Base-by-base conservation (phyloP, 345 rosid species). In the Moricandia arvensis region DNA sequence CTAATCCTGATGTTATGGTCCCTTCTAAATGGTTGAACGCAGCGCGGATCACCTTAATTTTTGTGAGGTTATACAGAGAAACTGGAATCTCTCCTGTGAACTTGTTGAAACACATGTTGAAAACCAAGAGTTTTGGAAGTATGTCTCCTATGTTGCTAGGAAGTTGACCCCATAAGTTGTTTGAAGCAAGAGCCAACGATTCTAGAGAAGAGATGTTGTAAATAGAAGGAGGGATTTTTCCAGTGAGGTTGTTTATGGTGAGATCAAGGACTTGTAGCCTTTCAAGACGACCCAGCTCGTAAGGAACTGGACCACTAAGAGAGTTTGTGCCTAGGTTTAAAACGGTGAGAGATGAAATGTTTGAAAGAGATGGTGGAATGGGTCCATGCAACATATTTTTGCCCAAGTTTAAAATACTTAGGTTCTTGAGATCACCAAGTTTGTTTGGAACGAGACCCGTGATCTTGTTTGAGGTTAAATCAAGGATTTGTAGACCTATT, bases 131-230 rank as follows among this genome's bases (percentile, higher is more conserved):
- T 61, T 85, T 85, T 45, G 84, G 88, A 37, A 85, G 83, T 12
- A 58, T 85, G 3, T 73, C 74, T 31, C 85, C 87, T 7, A 84
- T 64, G 72, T 80, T 62, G 3, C 69, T 43, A 27, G 87, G 87
- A 75, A 76, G 57, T 34, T 68, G 68, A 15, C 88, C 86, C 77
- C 82, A 69, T 1, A 85, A 74, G 29, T 76, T 45, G 72, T 85
- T 85, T 7, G 88, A 79, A 58, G 86, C 88, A 30, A 83, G 24
- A 66, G 76, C 84, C 35, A 85, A 71, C 30, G 65, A 54, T 27
- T 74, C 83, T 16, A 85, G n/a, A 11, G 86, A 82, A 45, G 88
- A 68, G 63, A 85, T 83, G 75, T 83, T 85, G 74, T 82, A 85
- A 17, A 85, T 74, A 59, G 75, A 59, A 38, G 83, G 62, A 35